A percentile compares a stretch with the other conserved stretches of the same genome.
Conservation (phyloP, 2,329 filamentous ascomycete species). For the Cercospora nicotianae region DNA sequence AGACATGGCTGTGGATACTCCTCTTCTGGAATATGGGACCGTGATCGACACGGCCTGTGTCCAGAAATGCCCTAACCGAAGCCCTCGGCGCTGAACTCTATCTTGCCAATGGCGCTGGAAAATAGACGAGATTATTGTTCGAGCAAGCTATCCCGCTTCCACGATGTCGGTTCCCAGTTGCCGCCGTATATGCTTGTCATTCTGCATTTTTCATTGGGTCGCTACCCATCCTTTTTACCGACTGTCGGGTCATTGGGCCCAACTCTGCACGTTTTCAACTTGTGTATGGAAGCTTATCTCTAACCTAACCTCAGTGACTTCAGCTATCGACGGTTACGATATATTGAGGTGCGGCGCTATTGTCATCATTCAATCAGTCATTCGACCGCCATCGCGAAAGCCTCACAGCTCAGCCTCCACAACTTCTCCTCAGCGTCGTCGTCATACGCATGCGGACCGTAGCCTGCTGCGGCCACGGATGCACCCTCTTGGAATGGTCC, state of each 20-base stretch:
- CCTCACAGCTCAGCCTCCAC: conserved; percentile 45
- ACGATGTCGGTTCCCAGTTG: background rate
- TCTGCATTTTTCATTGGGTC: background rate
- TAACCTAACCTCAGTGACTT: background rate
- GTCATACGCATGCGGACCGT: conserved; percentile 43
- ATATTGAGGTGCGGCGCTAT: background rate
- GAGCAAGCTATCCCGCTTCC: background rate
- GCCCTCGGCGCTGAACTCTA: background rate
- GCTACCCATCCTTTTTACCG: background rate
- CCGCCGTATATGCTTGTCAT: background rate
- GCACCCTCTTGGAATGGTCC: conserved; percentile 33
- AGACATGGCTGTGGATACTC: background rate
- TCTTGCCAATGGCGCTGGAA: background rate
- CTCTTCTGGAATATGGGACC: background rate
- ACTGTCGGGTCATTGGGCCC: background rate
- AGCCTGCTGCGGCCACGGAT: conserved; percentile 32
- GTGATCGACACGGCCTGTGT: background rate
- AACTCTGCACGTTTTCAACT: background rate
- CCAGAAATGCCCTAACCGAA: background rate
- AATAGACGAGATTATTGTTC: background rate
- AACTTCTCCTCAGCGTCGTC: conserved; percentile 44
- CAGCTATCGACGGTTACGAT: background rate
- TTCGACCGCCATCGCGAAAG: conserved; percentile 30
- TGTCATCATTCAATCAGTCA: conserved; percentile 11
- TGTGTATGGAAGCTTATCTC: background rate